A percentile compares a stretch with the other conserved stretches of the same genome.
Conservation (phyloP, 2,329 filamentous ascomycete species). For the Nemania bipapillata region DNA sequence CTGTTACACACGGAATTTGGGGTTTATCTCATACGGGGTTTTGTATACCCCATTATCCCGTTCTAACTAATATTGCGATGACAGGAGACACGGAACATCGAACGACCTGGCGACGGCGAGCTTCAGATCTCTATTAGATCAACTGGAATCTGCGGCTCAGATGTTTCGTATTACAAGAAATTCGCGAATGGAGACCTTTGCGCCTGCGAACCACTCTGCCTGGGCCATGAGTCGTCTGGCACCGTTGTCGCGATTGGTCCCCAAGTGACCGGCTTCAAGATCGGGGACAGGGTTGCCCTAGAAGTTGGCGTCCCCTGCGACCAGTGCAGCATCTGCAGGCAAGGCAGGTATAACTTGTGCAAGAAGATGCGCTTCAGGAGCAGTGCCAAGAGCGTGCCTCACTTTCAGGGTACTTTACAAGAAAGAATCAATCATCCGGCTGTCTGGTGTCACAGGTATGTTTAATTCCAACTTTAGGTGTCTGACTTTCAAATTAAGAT, state of each 20-base stretch:
- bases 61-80: conserved; percentile 38
- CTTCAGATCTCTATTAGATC: conserved; percentile 73
- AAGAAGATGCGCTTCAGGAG: conserved; percentile 70
- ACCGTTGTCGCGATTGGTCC: conserved; percentile 67
- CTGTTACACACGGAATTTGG: conserved; percentile 49
- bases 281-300: conserved; percentile 66
- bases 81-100: conserved; percentile 64
- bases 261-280: conserved; percentile 61
- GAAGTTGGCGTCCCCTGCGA: conserved; percentile 56
- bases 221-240: conserved; percentile 72
- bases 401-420: conserved; percentile 71
- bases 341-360: conserved; percentile 70
- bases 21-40: conserved; percentile 3
- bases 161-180: conserved; percentile 77
- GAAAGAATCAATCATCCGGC: conserved; percentile 72
- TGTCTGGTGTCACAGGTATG: conserved; percentile 70
- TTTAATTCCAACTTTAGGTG: conserved; percentile 14
- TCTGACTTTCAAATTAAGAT: conserved; percentile 5
- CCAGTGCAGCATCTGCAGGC: conserved; percentile 56
- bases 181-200: conserved; percentile 77
- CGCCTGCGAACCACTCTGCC: conserved; percentile 71
- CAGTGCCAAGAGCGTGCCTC: conserved; percentile 71
- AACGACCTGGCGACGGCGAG: conserved; percentile 62
- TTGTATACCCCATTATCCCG: not conserved
- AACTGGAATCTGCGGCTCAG: conserved; percentile 76